Base-by-base conservation (phyloP, 331 rosid genomes). In the Ulmus americana region DNA sequence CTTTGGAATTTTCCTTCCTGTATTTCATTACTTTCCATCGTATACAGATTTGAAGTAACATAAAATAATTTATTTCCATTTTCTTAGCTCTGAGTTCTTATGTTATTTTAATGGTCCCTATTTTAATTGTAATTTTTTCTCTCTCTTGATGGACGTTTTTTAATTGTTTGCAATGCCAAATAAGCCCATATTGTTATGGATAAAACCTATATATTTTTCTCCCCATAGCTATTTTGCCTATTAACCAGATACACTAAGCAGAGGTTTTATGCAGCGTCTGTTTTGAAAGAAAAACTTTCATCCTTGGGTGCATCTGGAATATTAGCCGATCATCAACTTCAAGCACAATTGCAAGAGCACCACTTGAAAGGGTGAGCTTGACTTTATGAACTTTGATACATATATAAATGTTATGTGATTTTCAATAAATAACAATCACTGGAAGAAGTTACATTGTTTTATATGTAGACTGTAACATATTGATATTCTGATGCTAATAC, bases 291-390 rank as follows among this genome's bases (percentile, higher is more conserved):
- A 81, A 94, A 94, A 63, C 90, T 94, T 70, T 70, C 88, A 16
- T 76, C 91, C 68, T 70, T 94, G 88, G 99, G 99, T 68, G 81
- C 99, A 51, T 90, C 99, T 76, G 99, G 99, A 78, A 85, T 90
- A 64, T 78, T 90, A 79, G 99, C 97, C 2, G 99, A 94, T 15
- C 99, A 94, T 79, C 99, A 94, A 75, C 99, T 94, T 81, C 99
- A 94, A 79, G 91, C 99, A 39, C 97, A 90, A 73, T 77, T 94
- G 57, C 99, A 94, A 80, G 99, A 94, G 66, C 96, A 94, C 84
- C 84, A 87, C 71, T 64, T 77, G 69, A 94, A 85, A 87, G 86
- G 97, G 99, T 90, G 78, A 81, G 95, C 49, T 63, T 65, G 6
- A 14, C 51, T 61, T 69, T 57, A 28, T 45, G 40, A 55, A 47